phyloP scores from a whole-genome alignment of 345 rosid species.

The Citrus reticulata region DNA sequence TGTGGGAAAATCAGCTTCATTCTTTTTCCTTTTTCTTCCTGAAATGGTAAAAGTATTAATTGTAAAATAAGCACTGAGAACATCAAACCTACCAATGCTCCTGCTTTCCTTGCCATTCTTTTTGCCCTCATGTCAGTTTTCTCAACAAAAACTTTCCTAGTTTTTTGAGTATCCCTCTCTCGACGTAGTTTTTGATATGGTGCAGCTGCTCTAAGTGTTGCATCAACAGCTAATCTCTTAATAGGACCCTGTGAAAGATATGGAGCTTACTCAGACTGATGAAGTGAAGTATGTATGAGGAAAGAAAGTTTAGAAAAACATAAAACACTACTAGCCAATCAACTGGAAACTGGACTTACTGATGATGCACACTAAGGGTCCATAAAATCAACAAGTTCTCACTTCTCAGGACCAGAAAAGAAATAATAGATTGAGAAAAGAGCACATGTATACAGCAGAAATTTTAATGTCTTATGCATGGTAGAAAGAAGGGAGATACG shows the following conservation, averaged over 20 bases:
- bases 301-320: background rate
- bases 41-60: background rate
- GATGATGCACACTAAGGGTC: background rate
- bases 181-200: slow-evolving; percentile 91
- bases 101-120: slow-evolving; percentile 98
- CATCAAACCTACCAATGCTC: slow-evolving; percentile 76
- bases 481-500: background rate
- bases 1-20: background rate
- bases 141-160: slow-evolving; percentile 88
- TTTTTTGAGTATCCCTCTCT: slow-evolving; percentile 65
- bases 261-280: slow-evolving; percentile 12
- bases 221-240: slow-evolving; percentile 94
- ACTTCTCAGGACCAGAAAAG: background rate
- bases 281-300: background rate
- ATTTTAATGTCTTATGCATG: background rate
- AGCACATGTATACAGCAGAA: background rate
- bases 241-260: slow-evolving; percentile 71
- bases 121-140: slow-evolving; percentile 97
- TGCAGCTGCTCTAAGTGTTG: slow-evolving; percentile 97
- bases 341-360: background rate
- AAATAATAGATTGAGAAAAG: background rate
- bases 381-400: background rate
- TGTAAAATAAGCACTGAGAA: slow-evolving; percentile 1
- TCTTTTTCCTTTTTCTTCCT: background rate
- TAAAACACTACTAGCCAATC: background rate